Conservation (phyloP, 495 filamentous ascomycete species). For the Daldinia loculata region DNA sequence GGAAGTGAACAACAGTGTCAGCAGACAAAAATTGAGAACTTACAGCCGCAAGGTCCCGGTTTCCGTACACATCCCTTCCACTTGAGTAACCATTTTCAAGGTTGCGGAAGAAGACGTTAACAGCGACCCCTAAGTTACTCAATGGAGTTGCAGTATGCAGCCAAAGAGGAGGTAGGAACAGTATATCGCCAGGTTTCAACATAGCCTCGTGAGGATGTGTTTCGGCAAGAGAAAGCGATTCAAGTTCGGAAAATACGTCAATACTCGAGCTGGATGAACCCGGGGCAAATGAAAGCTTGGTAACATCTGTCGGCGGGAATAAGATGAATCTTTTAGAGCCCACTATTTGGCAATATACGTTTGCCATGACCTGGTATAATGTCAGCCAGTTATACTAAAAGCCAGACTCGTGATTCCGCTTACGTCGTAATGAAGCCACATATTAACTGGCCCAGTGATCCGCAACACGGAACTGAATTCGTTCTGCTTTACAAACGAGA, state of each 20-base stretch:
- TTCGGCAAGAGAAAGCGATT: conserved; percentile 53
- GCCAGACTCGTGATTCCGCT: conserved; percentile 37
- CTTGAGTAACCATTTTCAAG: conserved; percentile 72
- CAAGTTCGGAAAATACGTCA: conserved; percentile 67
- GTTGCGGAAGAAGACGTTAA: conserved; percentile 87
- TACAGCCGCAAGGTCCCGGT: conserved; percentile 77
- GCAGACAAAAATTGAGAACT: background rate
- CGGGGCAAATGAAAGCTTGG: conserved; percentile 71
- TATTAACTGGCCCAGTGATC: conserved; percentile 81
- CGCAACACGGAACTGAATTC: conserved; percentile 83
- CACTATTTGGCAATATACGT: conserved; percentile 81
- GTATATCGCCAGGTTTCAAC: conserved; percentile 73
- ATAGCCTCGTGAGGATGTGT: conserved; percentile 74
- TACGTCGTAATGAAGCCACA: conserved; percentile 95
- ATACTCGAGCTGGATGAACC: conserved; percentile 80
- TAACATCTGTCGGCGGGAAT: conserved; percentile 80
- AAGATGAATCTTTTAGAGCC: conserved; percentile 77
- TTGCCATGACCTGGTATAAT: conserved; percentile 76
- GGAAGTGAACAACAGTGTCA: background rate
- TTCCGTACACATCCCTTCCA: conserved; percentile 87
- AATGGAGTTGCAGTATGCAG: conserved; percentile 77
- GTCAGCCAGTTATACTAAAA: conserved; percentile 21
- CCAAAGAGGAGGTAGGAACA: conserved; percentile 86
- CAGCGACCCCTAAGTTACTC: conserved; percentile 71
- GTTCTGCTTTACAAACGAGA: conserved; percentile 66